Evolutionary conservation across 1,284 basidiomycete species (phyloP).

Genomic region (Rhodotorula sp.): DNA sequence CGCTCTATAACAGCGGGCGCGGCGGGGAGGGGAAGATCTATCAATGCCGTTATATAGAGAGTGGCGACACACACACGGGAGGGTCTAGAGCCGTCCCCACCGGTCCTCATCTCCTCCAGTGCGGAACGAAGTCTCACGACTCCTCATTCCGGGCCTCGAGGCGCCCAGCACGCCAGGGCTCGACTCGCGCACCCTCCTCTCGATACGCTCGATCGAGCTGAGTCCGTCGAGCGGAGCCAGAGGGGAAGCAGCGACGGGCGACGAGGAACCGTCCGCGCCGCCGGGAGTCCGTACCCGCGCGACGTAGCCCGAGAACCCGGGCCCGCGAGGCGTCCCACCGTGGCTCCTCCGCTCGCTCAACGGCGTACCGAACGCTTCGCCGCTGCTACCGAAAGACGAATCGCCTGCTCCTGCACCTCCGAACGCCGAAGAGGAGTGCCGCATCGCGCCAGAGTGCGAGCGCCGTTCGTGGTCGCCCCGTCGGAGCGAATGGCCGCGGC

Average conservation of each 20-base stretch:
- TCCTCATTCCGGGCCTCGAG: not conserved
- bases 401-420: not conserved
- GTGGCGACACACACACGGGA: not conserved
- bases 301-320: slow-evolving; percentile 22
- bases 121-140: slow-evolving; percentile 4
- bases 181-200: slow-evolving; percentile 12
- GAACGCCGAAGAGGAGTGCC: not conserved
- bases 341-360: slow-evolving; percentile 6
- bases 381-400: not conserved
- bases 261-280: not conserved
- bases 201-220: slow-evolving; percentile 13
- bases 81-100: slow-evolving; percentile 2
- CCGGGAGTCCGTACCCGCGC: slow-evolving; percentile 3
- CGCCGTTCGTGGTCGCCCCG: slow-evolving; percentile 18
- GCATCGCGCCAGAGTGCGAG: not conserved
- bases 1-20: too few species aligned
- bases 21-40: too few species aligned
- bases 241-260: not conserved
- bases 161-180: slow-evolving; percentile 12
- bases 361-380: not conserved
- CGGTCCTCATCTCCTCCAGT: slow-evolving; percentile 1
- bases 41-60: not conserved
- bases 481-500: slow-evolving; percentile 4
- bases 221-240: not conserved
- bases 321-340: not conserved